Evolutionary conservation across 768 basidiomycete species (phyloP).

Genomic region (Amanita inopinata): DNA sequence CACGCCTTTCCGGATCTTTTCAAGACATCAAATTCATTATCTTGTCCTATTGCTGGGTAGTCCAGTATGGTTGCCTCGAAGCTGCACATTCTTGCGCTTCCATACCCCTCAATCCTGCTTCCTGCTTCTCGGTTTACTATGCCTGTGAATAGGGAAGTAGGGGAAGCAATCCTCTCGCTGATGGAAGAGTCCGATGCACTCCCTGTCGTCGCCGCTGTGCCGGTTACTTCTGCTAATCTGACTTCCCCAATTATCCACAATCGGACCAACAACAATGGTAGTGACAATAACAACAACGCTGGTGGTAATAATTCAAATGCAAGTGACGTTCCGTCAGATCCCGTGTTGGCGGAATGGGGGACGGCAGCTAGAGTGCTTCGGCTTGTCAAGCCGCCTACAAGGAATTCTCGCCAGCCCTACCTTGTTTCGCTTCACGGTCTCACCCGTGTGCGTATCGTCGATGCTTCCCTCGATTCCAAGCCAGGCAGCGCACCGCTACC

Average conservation of each 20-base stretch:
- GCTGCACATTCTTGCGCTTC: conserved; percentile 61
- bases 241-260: no score
- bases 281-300: no score
- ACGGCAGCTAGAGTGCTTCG: conserved; percentile 65
- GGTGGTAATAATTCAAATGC: no score
- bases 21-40: no score
- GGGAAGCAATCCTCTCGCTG: conserved; percentile 55
- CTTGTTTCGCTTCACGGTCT: conserved; percentile 66
- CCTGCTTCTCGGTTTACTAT: conserved; percentile 64
- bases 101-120: conserved; percentile 64
- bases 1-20: no score
- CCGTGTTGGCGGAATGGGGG: conserved; percentile 44
- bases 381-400: conserved; percentile 50
- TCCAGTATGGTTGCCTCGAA: conserved; percentile 34
- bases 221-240: conserved; percentile 24
- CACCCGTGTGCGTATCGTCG: conserved; percentile 48
- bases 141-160: conserved; percentile 51
- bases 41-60: no score
- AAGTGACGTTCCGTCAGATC: conserved; percentile 7
- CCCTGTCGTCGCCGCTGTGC: conserved; percentile 61
- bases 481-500: conserved; percentile 18
- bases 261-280: no score
- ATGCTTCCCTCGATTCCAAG: no score
- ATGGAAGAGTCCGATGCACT: conserved; percentile 63
- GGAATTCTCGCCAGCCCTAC: conserved; percentile 50